phyloP scores from a whole-genome alignment of 2,329 filamentous ascomycete species.

The Colletotrichum tofieldiae region DNA sequence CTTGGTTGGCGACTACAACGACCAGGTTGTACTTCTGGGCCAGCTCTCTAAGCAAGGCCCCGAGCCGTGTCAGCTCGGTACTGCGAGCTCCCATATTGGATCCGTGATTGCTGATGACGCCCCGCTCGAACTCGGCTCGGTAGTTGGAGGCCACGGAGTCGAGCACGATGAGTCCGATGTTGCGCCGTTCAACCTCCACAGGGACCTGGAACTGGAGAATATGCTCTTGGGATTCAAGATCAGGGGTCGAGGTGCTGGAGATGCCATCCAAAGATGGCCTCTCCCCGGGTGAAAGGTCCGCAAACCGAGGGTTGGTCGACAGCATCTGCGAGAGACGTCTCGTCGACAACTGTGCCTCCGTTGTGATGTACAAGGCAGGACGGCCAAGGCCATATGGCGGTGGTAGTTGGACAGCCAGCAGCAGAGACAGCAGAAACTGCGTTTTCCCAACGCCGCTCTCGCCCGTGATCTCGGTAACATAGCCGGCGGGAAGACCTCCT shows the following conservation, averaged over 20 bases:
- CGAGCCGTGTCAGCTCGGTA: conserved; percentile 82
- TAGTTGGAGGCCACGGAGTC: conserved; percentile 98
- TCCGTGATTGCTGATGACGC: conserved; percentile 57
- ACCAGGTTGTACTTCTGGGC: conserved; percentile 83
- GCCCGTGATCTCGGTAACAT: conserved; percentile 90
- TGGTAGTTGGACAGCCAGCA: conserved; percentile 88
- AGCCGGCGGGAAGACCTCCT: conserved; percentile 86
- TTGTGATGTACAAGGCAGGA: conserved; percentile 93
- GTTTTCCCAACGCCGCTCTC: conserved; percentile 97
- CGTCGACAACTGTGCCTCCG: conserved; percentile 89
- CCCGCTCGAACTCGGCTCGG: conserved; percentile 86
- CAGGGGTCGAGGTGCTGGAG: conserved; percentile 85
- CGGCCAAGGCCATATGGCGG: conserved; percentile 79
- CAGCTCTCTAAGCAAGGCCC: conserved; percentile 81
- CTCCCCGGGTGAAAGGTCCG: conserved; percentile 47
- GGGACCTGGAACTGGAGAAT: conserved; percentile 95
- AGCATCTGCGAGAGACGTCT: conserved; percentile 86
- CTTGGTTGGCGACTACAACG: conserved; percentile 94
- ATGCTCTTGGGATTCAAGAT: conserved; percentile 95
- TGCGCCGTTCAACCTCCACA: conserved; percentile 82
- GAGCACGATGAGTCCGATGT: conserved; percentile 86
- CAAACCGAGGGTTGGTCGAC: conserved; percentile 73
- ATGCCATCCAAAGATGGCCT: conserved; percentile 81
- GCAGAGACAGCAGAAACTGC: conserved; percentile 88
- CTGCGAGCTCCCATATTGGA: conserved; percentile 82